Evolutionary conservation across 2,329 filamentous ascomycete genomes (phyloP), one percentile per base, ranked within the genome.

Genomic region (Neophaeococcomyces mojaviensis): DNA sequence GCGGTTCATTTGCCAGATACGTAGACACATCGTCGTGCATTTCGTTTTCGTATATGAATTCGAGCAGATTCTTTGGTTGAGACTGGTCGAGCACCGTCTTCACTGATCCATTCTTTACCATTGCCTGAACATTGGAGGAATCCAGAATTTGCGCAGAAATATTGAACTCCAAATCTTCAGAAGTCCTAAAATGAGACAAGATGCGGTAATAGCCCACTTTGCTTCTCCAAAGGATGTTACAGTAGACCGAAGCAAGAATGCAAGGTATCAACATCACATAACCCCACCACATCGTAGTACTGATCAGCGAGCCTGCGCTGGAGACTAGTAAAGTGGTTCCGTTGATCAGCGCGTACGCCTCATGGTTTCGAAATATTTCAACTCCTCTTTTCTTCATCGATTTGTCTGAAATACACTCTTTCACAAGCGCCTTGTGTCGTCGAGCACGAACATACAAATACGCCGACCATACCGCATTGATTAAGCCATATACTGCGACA

Each of bases 251-350:
- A 0, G 66, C 61, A 2, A 71, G 46, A 7, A 77, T 71, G 50
- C 74, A 75, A 0, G 74, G 74, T 2, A 71, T 62, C 3, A 77
- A 58, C 0, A 77, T 62, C 0, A 75, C 61, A 39, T 78, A 78
- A 2, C 69, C 75, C 66, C 68, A 73, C 74, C 74, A 78, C 22
- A 59, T 54, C 2, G 68, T 70, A 0, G 73, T 68, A 0, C 73
- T 76, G 2, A 76, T 56, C 61, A 77, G 65, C 0, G 72, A 74
- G 2, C 66, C 73, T 1, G 66, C 68, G 4, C 72, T 72, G 3
- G 72, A 71, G 0, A 77, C 54, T 0, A 77, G 43, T 0, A 72
- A 70, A 0, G 68, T 68, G 2, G 66, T 46, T 1, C 71, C 72
- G 35, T 71, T 74, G 28, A 73, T 49, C 2, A 59, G 39, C 5